Evolutionary conservation across 805 yeast species (phyloP), one percentile per base, ranked within the genome.

Genomic region (Saccharomycopsis amapae): DNA sequence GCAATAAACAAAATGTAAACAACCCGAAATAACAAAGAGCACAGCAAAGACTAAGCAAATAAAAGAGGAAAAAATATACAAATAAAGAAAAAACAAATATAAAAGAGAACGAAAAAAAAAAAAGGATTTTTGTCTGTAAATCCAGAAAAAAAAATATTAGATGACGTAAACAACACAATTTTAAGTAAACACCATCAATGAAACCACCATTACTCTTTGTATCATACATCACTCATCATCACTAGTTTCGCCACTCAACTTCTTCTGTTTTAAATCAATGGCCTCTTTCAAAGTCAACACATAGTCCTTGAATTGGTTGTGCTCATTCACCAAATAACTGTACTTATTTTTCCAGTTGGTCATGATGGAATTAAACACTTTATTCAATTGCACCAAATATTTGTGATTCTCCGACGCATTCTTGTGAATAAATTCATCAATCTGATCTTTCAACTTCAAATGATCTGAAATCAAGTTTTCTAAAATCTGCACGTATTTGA

Each of bases 281-380:
- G 66, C 66, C 12, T 53, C 51, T 24, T 63, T 61, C 40, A 69
- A 50, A 5, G 62, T 60, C 12, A 61, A 59, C 38, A 62, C 46
- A 45, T 68, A 68, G 1, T 55, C 57, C 25, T 55, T 55, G 45
- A 62, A 61, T 51, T 65, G 66, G 24, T 62, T 56, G 48, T 59
- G 61, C 45, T 68, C 69, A 44, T 56, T 60, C 39, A 60, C 60
- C 45, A 69, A 46, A 45, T 61, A 63, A 19, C 62, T 57, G 41
- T 69, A 67, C 45, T 64, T 69, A 34, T 56, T 59, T 43, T 65
- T 63, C 74, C 74, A 69, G 45, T 67, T 69, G 31, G 58, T 60
- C 66, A 67, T 62, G 1, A 67, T 43, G 3, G 48, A 25, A 24
- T 41, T 49, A 25, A 45, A 45, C 4, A 48, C 41, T 32, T 40